phyloP scores from a whole-genome alignment of 805 yeast genomes.

The Tetrapisispora phaffii region DNA sequence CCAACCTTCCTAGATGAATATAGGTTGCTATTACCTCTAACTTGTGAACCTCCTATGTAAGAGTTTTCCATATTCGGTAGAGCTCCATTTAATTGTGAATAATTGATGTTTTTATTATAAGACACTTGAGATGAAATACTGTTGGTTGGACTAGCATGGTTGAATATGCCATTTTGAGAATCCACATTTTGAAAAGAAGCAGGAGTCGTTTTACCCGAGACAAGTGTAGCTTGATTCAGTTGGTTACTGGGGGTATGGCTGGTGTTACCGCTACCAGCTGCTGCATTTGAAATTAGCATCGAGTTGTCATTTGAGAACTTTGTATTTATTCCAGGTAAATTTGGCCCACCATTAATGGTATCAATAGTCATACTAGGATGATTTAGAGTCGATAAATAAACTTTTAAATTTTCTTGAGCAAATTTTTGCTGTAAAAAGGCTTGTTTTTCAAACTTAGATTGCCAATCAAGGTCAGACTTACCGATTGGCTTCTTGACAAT shows the following conservation, averaged over 20 bases:
- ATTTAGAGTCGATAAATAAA: slow-evolving; percentile 13
- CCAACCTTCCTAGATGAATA: neutral
- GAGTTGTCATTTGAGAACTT: neutral
- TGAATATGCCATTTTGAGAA: neutral
- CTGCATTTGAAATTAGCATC: neutral
- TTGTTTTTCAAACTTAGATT: slow-evolving; percentile 25
- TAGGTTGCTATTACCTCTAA: neutral
- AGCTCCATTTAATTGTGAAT: neutral
- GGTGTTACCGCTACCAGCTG: neutral
- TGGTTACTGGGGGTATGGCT: neutral
- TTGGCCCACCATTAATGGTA: neutral
- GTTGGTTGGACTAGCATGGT: slow-evolving; percentile 1
- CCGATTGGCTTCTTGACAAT: slow-evolving; percentile 28
- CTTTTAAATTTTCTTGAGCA: slow-evolving; percentile 29
- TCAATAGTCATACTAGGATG: neutral
- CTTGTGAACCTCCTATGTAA: neutral
- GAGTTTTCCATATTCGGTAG: no score
- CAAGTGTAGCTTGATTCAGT: neutral
- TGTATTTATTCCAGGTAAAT: neutral
- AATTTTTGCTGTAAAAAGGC: slow-evolving; percentile 28
- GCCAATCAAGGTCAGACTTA: slow-evolving; percentile 28
- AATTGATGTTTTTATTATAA: neutral
- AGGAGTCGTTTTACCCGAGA: neutral
- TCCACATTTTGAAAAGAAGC: neutral
- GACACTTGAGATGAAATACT: slow-evolving; percentile 2